Conservation (phyloP, 2,329 filamentous ascomycete species). For the Neopestalotiopsis rosae region DNA sequence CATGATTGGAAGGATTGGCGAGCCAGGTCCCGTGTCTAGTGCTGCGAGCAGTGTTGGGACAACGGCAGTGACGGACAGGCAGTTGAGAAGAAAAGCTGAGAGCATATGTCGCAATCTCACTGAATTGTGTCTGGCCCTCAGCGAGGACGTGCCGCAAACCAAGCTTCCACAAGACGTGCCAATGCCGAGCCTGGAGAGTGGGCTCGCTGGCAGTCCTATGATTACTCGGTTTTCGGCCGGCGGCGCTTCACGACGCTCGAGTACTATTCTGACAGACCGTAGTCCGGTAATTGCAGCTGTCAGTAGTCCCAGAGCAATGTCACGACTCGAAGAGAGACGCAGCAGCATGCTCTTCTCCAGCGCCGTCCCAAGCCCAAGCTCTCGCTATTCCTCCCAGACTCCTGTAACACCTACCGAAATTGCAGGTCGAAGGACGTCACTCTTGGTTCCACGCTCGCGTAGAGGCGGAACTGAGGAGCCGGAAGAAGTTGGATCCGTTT, state of each 20-base stretch:
- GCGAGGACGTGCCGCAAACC: conserved; percentile 57
- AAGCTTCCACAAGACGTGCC: conserved; percentile 38
- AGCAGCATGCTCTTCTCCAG: conserved; percentile 51
- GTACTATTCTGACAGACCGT: conserved; percentile 43
- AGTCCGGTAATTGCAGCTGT: conserved; percentile 40
- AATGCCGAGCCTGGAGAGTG: conserved; percentile 31
- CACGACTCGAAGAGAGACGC: conserved; percentile 60
- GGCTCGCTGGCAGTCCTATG: conserved; percentile 48
- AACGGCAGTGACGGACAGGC: conserved; percentile 71
- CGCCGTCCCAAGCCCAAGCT: conserved; percentile 53
- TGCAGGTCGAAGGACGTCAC: conserved; percentile 57
- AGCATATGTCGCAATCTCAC: conserved; percentile 92
- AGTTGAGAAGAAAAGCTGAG: conserved; percentile 88
- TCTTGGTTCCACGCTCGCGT: conserved; percentile 52
- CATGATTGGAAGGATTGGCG: conserved; percentile 76
- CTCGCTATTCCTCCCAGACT: conserved; percentile 37
- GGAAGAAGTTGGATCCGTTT: conserved; percentile 40
- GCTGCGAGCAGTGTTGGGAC: conserved; percentile 66
- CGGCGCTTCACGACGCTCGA: conserved; percentile 44
- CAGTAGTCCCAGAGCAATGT: conserved; percentile 51
- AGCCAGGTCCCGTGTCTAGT: conserved; percentile 71
- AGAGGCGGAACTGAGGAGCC: conserved; percentile 56
- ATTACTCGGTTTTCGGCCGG: conserved; percentile 45
- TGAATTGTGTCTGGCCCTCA: conserved; percentile 86
- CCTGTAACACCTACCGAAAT: conserved; percentile 47